Evolutionary conservation across 106 monocot species (phyloP).

Genomic region (Phalaenopsis aphrodite): DNA sequence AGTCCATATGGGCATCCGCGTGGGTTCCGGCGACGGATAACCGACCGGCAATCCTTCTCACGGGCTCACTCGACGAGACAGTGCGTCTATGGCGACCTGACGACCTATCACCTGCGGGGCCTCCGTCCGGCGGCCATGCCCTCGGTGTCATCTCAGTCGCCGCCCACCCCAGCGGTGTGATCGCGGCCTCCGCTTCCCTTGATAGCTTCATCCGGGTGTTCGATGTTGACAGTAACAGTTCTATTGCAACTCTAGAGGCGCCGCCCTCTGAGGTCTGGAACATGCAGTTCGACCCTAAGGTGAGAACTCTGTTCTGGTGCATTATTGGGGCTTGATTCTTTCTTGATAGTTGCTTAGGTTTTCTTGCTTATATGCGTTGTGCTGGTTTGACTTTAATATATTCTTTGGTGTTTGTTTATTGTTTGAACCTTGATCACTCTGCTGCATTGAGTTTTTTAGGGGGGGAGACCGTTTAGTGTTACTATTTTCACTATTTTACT

Average conservation of each 20-base stretch:
- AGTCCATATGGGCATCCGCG: slow-evolving; percentile 85
- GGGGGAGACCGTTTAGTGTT: not conserved
- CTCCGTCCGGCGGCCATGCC: slow-evolving; percentile 58
- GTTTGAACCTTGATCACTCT: not conserved
- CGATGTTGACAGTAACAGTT: slow-evolving; percentile 53
- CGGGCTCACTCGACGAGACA: slow-evolving; percentile 93
- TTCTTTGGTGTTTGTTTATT: not conserved
- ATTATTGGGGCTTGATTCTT: not conserved
- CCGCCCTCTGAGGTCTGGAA: slow-evolving; percentile 88
- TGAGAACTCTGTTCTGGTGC: slow-evolving; percentile 10
- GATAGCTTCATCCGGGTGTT: slow-evolving; percentile 91
- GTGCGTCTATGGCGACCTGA: slow-evolving; percentile 82
- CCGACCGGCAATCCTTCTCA: slow-evolving; percentile 75
- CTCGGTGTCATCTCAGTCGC: slow-evolving; percentile 92
- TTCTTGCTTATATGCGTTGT: not conserved
- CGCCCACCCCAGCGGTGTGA: slow-evolving; percentile 63
- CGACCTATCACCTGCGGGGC: slow-evolving; percentile 46
- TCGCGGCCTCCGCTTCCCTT: slow-evolving; percentile 90
- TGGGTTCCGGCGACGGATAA: slow-evolving; percentile 73
- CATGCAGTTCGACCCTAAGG: slow-evolving; percentile 96
- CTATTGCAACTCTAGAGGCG: slow-evolving; percentile 78
- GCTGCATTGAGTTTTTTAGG: not conserved
- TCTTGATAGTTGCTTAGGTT: not conserved
- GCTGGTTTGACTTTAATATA: not conserved
- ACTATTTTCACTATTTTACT: not conserved